A percentile compares a stretch with the other conserved stretches of the same genome.
phyloP scores from a whole-genome alignment of 148 eudicot genomes.

The Cornus suecica region DNA sequence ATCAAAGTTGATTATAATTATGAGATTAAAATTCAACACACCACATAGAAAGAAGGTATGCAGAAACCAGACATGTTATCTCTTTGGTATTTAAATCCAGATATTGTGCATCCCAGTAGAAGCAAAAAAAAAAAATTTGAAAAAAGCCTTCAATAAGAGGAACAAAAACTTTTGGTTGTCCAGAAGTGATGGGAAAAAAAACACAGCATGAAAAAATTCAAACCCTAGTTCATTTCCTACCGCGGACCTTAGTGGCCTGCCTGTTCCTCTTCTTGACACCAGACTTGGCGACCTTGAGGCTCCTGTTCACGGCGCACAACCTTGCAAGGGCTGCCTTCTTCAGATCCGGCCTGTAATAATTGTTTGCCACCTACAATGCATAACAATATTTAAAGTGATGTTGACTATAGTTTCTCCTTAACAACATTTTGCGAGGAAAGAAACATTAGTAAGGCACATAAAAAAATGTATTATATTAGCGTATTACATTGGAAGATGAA shows the following conservation, averaged over 20 bases:
- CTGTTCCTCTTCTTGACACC: conserved; percentile 95
- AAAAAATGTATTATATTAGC: not conserved
- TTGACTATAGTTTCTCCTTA: not conserved
- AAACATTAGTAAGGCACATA: not conserved
- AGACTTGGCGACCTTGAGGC: conserved; percentile 86
- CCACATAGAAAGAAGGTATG: not conserved
- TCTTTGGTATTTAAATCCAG: not conserved
- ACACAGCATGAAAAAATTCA: not conserved
- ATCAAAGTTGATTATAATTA: too few relatives aligned
- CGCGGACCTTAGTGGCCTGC: conserved; percentile 54
- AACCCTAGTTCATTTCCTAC: conserved; percentile 40
- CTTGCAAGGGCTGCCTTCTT: conserved; percentile 92
- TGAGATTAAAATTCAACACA: not conserved
- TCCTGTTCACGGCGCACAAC: conserved; percentile 71
- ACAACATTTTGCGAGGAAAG: not conserved
- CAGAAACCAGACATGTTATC: not conserved
- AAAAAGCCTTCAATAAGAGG: not conserved
- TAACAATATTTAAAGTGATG: not conserved
- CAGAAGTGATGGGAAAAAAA: not conserved
- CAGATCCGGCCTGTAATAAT: conserved; percentile 87
- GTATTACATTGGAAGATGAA: not conserved
- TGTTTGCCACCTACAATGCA: conserved; percentile 60
- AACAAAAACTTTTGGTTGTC: not conserved
- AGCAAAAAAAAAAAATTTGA: not conserved
- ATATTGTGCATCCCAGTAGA: conserved; percentile 3